Evolutionary conservation across 2,329 filamentous ascomycete species (phyloP).

Genomic region (Acrocalymma vagum): DNA sequence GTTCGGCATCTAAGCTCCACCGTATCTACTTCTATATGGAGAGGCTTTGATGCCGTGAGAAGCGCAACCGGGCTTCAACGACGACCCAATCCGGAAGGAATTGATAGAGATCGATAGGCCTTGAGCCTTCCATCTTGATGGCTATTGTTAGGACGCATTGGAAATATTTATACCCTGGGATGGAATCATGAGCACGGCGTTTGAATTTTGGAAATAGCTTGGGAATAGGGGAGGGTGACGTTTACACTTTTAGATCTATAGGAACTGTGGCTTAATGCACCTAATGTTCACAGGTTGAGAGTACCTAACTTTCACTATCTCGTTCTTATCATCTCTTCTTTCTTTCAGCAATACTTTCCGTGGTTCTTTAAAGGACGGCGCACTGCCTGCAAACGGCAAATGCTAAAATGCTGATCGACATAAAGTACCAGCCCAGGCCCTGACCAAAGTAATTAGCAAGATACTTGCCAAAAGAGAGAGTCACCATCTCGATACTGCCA

Average conservation of each 20-base stretch:
- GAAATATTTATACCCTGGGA: constrained; percentile 9
- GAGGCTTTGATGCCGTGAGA: constrained; percentile 43
- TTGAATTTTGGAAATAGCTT: constrained; percentile 8
- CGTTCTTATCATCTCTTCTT: neutral
- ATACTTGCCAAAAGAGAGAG: no score
- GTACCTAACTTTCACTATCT: neutral
- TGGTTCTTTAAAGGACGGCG: no score
- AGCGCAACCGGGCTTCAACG: constrained; percentile 37
- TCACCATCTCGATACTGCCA: no score
- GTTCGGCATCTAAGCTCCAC: constrained; percentile 41
- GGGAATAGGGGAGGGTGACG: constrained; percentile 10
- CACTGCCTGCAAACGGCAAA: no score
- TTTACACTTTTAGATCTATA: neutral
- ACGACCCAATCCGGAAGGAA: constrained; percentile 36
- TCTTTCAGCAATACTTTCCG: no score
- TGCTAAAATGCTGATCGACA: no score
- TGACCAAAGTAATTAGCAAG: no score
- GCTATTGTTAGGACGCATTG: constrained; percentile 8
- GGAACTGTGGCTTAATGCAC: constrained; percentile 3
- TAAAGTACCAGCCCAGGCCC: no score
- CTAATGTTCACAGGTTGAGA: no score
- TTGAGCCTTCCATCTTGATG: constrained; percentile 3
- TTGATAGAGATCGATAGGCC: constrained; percentile 46
- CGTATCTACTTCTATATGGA: constrained; percentile 45
- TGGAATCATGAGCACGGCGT: constrained; percentile 8